Evolutionary conservation across 164 flowering plant genomes (phyloP), one percentile per base, ranked within the genome.

Genomic region (Stephania japonica): DNA sequence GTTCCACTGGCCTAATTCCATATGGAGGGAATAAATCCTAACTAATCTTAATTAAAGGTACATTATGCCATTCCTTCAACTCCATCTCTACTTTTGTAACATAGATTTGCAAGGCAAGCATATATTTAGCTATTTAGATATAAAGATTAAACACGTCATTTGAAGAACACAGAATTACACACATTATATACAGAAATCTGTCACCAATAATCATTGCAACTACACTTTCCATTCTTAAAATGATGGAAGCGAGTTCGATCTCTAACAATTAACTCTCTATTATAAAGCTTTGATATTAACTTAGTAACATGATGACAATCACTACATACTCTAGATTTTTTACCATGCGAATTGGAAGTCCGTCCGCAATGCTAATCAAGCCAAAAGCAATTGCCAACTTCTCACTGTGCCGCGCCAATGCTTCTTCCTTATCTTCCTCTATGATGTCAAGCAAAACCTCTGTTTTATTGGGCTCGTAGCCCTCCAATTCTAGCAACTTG

Each of bases 201-300:
- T 74, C 47, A 78, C 80, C 76, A 78, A 70, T 73, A 78, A 18
- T 78, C 80, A 42, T 78, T 73, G 72, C 76, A 78, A 26, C 71
- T 70, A 41, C 80, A 78, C 16, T 42, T 41, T 4, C 80, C 76
- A 50, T 77, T 70, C 76, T 66, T 74, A 43, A 78, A 78, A 65
- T 25, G 77, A 67, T 78, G 80, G 72, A 78, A 78, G 11, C 80
- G 75, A 66, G 75, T 78, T 25, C 75, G 74, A 50, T 78, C 77
- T 78, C 80, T 43, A 67, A 78, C 80, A 67, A 78, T 42, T 21
- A 78, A 70, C 67, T 78, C 74, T 44, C 77, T 71, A 71, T 44
- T 64, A 70, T 78, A 78, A 13, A 74, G 56, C 43, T 25, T 78
- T 1, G 80, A 78, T 67, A 74, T 71, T 38, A 78, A 63, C 72